Conservation (phyloP, 2,329 filamentous ascomycete genomes). For the Penicillium sp. region DNA sequence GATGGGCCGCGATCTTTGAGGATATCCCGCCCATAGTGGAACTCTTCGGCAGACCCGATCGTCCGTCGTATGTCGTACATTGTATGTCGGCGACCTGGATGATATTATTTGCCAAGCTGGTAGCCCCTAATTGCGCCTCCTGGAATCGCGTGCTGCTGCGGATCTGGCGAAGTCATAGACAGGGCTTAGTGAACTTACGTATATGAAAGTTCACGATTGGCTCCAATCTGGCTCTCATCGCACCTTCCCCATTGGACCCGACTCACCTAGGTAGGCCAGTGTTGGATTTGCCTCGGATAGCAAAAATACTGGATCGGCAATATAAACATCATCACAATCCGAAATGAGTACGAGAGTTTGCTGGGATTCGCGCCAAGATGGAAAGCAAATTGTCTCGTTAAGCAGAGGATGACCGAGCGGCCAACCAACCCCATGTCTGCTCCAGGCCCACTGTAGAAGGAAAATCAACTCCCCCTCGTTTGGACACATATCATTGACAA, state of each 20-base stretch:
- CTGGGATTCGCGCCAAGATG: constrained; percentile 25
- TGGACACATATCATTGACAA: neutral
- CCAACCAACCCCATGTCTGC: constrained; percentile 16
- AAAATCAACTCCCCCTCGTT: neutral
- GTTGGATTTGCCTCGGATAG: neutral
- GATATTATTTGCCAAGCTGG: constrained; percentile 1
- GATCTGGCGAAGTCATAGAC: neutral
- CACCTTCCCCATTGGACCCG: neutral
- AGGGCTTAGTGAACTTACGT: constrained; percentile 2
- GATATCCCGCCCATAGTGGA: neutral
- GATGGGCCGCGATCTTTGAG: neutral
- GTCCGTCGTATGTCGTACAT: neutral
- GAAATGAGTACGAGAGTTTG: constrained; percentile 23
- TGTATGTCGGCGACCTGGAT: neutral
- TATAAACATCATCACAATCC: constrained; percentile 23
- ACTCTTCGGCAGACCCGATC: neutral
- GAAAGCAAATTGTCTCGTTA: constrained; percentile 6
- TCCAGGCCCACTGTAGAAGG: neutral
- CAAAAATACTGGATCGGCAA: constrained; percentile 27
- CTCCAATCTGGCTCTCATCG: neutral
- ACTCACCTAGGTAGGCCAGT: neutral
- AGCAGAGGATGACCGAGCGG: constrained; percentile 17
- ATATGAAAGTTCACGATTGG: neutral
- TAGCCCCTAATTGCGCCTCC: neutral
- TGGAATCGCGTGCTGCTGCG: constrained; percentile 12